Conservation (phyloP, 192 early-diverging fungal species). For the Mortierella claussenii region DNA sequence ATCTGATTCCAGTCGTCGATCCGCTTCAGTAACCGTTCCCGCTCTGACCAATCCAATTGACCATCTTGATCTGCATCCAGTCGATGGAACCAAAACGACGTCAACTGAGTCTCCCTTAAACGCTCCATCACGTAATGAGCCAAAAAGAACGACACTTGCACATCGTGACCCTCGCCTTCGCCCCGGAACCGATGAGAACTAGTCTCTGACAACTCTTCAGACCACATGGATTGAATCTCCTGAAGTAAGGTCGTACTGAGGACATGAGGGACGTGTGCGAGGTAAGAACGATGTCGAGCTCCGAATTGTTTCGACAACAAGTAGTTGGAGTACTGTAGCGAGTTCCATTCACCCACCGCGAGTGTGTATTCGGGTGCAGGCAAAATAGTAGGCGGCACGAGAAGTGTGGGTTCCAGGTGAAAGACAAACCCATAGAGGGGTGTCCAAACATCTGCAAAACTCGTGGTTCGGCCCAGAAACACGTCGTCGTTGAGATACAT, state of each 20-base stretch:
- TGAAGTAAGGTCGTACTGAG: slow-evolving; percentile 33
- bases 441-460: slow-evolving; percentile 40
- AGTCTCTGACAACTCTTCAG: slow-evolving; percentile 32
- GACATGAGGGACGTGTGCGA: slow-evolving; percentile 48
- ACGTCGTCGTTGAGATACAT: slow-evolving; percentile 58
- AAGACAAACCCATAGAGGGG: slow-evolving; percentile 54
- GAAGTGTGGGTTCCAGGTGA: slow-evolving; percentile 37
- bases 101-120: slow-evolving; percentile 46
- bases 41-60: slow-evolving; percentile 37
- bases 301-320: slow-evolving; percentile 54
- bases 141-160: slow-evolving; percentile 49
- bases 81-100: slow-evolving; percentile 42
- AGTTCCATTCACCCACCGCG: slow-evolving; percentile 42
- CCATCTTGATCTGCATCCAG: slow-evolving; percentile 51
- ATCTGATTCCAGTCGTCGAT: slow-evolving; percentile 7
- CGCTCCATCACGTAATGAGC: slow-evolving; percentile 53
- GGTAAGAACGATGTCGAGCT: slow-evolving; percentile 30
- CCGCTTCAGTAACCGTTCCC: slow-evolving; percentile 16
- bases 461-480: slow-evolving; percentile 26
- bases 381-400: slow-evolving; percentile 32
- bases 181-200: slow-evolving; percentile 54
- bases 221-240: slow-evolving; percentile 50
- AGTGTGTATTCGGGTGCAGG: background rate
- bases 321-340: slow-evolving; percentile 45
- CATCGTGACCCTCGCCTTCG: slow-evolving; percentile 21